Conservation (phyloP, 805 yeast genomes). For the Yarrowia porcina region DNA sequence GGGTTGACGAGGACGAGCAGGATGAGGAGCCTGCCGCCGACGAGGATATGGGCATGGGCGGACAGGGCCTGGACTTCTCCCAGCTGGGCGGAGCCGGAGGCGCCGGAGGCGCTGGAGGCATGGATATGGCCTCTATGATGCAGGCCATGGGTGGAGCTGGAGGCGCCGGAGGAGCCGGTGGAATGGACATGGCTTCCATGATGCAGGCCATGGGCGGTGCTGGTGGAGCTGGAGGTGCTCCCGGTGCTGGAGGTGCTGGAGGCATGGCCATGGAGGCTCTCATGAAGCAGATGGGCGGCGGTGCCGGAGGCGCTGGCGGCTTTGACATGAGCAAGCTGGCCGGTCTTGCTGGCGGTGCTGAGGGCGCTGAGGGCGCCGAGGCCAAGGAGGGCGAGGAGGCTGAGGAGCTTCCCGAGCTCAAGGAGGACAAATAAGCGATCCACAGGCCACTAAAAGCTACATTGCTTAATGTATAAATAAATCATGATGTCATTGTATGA, state of each 20-base stretch:
- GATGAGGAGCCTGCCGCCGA: conserved; percentile 57
- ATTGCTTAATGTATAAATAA: conserved; percentile 10
- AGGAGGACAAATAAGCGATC: conserved; percentile 24
- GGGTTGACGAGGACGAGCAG: conserved; percentile 99
- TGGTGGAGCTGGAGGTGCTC: conserved; percentile 33
- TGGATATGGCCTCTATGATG: conserved; percentile 28
- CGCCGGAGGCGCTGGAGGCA: conserved; percentile 31
- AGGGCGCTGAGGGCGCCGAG: conserved; percentile 12
- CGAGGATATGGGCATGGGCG: conserved; percentile 39
- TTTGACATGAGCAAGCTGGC: conserved; percentile 34
- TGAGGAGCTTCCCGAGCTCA: conserved; percentile 26
- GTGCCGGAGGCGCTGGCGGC: conserved; percentile 36
- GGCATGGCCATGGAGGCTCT: conserved; percentile 28
- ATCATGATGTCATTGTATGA: background rate
- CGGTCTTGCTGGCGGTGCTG: conserved; percentile 29
- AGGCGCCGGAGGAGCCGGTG: conserved; percentile 32
- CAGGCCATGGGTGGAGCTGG: conserved; percentile 30
- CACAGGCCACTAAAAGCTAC: background rate
- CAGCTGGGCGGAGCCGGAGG: conserved; percentile 45
- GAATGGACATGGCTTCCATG: conserved; percentile 28
- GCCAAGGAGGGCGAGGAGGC: conserved; percentile 17
- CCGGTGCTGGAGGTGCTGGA: conserved; percentile 31
- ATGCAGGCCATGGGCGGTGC: conserved; percentile 29
- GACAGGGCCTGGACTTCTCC: conserved; percentile 41
- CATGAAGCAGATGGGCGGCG: conserved; percentile 29